Base-by-base conservation (phyloP, 345 rosid genomes). In the Cochlearia excelsa region DNA sequence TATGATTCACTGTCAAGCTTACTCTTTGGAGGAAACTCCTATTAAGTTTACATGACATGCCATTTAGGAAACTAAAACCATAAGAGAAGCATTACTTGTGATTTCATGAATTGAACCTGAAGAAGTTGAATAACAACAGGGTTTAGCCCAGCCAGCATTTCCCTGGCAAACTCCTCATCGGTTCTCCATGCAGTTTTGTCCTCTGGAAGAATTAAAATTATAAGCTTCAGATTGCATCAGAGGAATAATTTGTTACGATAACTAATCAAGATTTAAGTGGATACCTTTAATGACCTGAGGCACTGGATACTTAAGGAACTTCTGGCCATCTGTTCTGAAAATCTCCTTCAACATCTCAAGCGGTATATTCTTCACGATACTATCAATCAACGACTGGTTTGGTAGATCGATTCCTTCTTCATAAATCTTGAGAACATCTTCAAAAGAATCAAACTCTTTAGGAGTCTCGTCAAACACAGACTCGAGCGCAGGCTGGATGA, bases 61-160 rank as follows among this genome's bases (percentile, higher is more conserved):
- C 6, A 3, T 4, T 42, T 70, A 23, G 66, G 59, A 58, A 2
- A 41, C 1, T 9, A 40, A 39, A 1, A 9, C 38, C 0, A 3
- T 1, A 9, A 26, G 29, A 54, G 37, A 41, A 41, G 7, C n/a
- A 31, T 29, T 57, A 5, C 55, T 9, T 1, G 2, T 27, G 26
- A 47, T 3, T 4, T 46, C 42, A 30, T 53, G 1, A 10, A 3
- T 35, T 33, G 65, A 57, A 84, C 96, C 72, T 81, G 35, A 61
- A 86, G 89, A 49, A 72, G 79, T 51, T 82, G 67, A 56, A 89
- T 84, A 23, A 71, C 57, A 45, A 82, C 75, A 30, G 89, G 89
- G 66, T 89, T 81, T 7, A 80, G 60, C 0, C 93, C 97, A 46
- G 95, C 90, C 26, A 87, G 74, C 97, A 90, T 87, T 77, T 90